These are phyloP conservation scores for Mycosphaerella arachidis DNA, from an alignment of 2,329 filamentous ascomycete genomes.

Conservation along the genomic window DNA sequence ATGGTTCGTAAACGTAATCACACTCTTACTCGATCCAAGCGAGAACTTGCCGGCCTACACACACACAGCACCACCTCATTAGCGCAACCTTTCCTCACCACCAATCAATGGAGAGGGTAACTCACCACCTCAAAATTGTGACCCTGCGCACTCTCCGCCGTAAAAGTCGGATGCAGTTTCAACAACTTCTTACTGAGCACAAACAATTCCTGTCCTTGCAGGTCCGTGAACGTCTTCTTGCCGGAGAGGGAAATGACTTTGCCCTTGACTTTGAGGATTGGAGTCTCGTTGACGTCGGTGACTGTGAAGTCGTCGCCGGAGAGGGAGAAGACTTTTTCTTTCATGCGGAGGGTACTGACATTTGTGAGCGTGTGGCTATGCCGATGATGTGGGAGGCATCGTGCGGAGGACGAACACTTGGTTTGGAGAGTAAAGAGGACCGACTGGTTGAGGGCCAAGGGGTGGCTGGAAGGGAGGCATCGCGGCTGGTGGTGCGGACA, in stretches of 20 bases:
- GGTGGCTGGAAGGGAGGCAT: conserved; percentile 25
- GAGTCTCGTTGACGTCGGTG: conserved; percentile 50
- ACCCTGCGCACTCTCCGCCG: conserved; percentile 37
- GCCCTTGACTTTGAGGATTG: conserved; percentile 55
- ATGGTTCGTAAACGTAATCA: conserved; percentile 53
- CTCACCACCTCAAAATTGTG: conserved; percentile 22
- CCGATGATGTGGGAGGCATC: background rate
- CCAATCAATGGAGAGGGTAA: background rate
- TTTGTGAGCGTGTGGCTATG: conserved; percentile 42
- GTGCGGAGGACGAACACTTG: conserved; percentile 41
- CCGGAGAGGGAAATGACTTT: conserved; percentile 50
- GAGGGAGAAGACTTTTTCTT: conserved; percentile 59
- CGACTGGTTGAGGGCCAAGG: conserved; percentile 29
- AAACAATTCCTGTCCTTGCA: conserved; percentile 53
- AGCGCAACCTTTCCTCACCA: too few relatives aligned
- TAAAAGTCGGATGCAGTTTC: conserved; percentile 51
- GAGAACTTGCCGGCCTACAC: conserved; percentile 42
- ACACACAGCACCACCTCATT: conserved; percentile 34
- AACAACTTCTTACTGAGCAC: conserved; percentile 53
- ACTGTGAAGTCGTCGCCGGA: conserved; percentile 63
- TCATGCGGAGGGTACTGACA: conserved; percentile 35
- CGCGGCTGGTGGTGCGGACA: background rate
- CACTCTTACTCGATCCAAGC: conserved; percentile 50
- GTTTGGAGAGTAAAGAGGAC: conserved; percentile 25
- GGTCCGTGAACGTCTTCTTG: conserved; percentile 55